These are phyloP conservation scores for Oryza rufipogon DNA, from an alignment of 176 grass and related monocot genomes.

Conservation along the genomic window DNA sequence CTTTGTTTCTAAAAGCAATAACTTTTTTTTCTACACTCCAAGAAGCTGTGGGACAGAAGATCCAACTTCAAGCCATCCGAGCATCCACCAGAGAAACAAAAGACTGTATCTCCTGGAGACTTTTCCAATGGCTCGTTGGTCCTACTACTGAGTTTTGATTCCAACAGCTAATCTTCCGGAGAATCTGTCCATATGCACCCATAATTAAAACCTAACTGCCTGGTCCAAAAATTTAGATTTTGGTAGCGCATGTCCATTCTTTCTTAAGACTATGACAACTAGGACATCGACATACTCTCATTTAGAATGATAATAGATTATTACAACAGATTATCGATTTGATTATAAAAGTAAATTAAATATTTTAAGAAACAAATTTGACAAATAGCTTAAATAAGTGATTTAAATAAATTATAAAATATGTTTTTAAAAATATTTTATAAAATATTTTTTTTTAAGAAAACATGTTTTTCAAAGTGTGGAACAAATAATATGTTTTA, in stretches of 20 bases:
- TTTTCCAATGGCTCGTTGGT: neutral
- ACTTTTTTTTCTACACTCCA: neutral
- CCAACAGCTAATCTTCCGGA: neutral
- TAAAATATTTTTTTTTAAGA: no score
- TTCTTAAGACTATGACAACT: neutral
- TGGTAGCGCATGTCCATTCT: neutral
- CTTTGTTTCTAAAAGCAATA: neutral
- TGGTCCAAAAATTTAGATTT: neutral
- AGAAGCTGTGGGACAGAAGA: neutral
- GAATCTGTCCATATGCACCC: neutral
- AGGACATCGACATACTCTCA: neutral
- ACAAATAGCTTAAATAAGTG: no score
- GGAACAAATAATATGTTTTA: no score
- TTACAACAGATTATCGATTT: no score
- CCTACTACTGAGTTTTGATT: slow-evolving; percentile 4
- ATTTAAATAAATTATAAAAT: no score
- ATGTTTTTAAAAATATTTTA: no score
- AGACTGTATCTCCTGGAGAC: neutral
- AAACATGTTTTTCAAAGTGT: no score
- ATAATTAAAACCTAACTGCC: neutral
- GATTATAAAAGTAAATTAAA: no score
- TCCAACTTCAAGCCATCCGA: neutral
- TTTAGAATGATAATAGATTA: no score
- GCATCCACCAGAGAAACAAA: neutral
- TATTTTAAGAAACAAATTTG: no score